These are phyloP conservation scores for Ceratocystis smalleyi DNA, from an alignment of 2,329 filamentous ascomycete species.

Conservation along the genomic window DNA sequence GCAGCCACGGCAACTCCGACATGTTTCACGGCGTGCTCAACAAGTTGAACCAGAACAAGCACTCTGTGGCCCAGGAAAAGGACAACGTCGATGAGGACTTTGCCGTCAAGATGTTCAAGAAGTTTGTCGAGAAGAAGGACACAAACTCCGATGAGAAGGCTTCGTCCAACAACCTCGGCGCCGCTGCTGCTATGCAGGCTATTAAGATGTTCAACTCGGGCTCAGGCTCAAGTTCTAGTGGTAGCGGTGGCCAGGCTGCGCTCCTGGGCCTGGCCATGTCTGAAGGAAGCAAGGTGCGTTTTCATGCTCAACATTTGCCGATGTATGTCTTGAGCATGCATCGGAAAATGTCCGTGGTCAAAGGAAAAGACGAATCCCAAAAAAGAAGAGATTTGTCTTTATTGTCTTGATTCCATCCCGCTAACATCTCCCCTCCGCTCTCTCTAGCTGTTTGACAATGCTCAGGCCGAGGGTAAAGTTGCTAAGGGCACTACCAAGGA, in stretches of 20 bases:
- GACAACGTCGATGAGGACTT: slow-evolving; percentile 38
- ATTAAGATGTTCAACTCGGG: slow-evolving; percentile 59
- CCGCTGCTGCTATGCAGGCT: slow-evolving; percentile 66
- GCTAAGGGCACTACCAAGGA: slow-evolving; percentile 56
- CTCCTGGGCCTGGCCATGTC: slow-evolving; percentile 78
- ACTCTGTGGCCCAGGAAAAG: slow-evolving; percentile 31
- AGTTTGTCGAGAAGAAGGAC: slow-evolving; percentile 47
- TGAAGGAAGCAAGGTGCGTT: slow-evolving; percentile 59
- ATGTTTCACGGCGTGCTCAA: slow-evolving; percentile 36
- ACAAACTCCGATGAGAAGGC: slow-evolving; percentile 32
- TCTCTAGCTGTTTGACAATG: slow-evolving; percentile 43
- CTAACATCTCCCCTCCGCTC: background rate
- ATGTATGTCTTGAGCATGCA: no score
- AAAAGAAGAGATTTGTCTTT: background rate
- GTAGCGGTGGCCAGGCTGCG: slow-evolving; percentile 42
- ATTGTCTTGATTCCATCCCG: background rate
- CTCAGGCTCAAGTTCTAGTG: slow-evolving; percentile 19
- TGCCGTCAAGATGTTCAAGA: slow-evolving; percentile 59
- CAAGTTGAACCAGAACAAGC: slow-evolving; percentile 35
- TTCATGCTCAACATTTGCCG: background rate
- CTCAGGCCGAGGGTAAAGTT: slow-evolving; percentile 38
- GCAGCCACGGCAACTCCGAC: slow-evolving; percentile 31
- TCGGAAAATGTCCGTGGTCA: no score
- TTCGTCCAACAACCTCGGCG: slow-evolving; percentile 42
- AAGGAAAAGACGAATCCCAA: slow-evolving; percentile 6